Percentiles rank a stretch among this genome's conserved stretches.
These are phyloP conservation scores for Pulveroboletus ravenelii DNA, from an alignment of 768 basidiomycete genomes.

Conservation along the genomic window DNA sequence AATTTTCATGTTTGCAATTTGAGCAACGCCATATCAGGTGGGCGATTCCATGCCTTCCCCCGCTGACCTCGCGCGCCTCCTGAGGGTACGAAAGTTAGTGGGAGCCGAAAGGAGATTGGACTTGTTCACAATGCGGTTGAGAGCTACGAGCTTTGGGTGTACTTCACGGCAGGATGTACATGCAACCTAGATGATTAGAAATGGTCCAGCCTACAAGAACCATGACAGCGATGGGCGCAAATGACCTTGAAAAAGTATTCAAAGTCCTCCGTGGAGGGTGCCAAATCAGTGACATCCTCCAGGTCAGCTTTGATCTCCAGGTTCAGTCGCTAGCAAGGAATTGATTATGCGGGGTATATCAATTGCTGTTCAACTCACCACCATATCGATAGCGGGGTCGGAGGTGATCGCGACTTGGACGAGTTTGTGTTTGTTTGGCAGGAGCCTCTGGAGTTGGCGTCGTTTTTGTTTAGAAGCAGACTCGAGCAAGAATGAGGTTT, in stretches of 20 bases:
- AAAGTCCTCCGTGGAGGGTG: constrained; percentile 62
- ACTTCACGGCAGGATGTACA: constrained; percentile 76
- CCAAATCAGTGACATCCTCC: constrained; percentile 69
- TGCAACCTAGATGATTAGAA: constrained; percentile 47
- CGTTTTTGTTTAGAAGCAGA: too few relatives aligned
- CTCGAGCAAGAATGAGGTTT: constrained; percentile 18
- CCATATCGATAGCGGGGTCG: constrained; percentile 35
- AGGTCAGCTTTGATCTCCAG: constrained; percentile 76
- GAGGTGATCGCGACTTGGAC: background rate
- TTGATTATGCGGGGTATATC: background rate
- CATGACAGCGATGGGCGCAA: background rate
- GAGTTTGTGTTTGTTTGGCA: constrained; percentile 26
- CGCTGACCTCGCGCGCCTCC: constrained; percentile 64
- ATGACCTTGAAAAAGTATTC: constrained; percentile 76
- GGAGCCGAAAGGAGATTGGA: background rate
- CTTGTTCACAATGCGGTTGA: constrained; percentile 60
- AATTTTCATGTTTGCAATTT: constrained; percentile 74
- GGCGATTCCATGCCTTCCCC: constrained; percentile 63
- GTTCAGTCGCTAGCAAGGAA: constrained; percentile 43
- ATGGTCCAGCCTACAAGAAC: background rate
- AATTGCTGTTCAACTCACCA: constrained; percentile 38
- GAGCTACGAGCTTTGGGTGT: constrained; percentile 65
- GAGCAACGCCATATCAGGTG: constrained; percentile 82
- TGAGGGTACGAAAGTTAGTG: constrained; percentile 26
- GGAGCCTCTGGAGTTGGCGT: background rate